Conservation (phyloP, 345 rosid species). For the Abelmoschus esculentus region DNA sequence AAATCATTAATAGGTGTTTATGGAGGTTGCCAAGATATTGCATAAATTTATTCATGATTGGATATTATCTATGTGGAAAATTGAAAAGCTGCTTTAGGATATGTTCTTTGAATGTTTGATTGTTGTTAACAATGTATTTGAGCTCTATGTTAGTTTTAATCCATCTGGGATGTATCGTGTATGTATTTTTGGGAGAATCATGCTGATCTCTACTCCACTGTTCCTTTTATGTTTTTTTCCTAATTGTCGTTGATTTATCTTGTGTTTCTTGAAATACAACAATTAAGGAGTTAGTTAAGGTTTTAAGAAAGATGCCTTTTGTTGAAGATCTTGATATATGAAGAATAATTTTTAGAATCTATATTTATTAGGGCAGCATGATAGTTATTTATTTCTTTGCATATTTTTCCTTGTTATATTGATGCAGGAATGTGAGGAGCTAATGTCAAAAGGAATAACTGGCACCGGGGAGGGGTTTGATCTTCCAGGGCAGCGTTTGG, state of each 20-base stretch:
- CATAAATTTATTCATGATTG: background rate
- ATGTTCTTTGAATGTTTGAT: background rate
- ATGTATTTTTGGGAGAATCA: background rate
- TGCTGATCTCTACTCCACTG: background rate
- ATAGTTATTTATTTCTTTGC: background rate
- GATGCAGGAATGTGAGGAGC: conserved; percentile 83
- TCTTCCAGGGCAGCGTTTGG: conserved; percentile 69
- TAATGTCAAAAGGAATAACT: conserved; percentile 58
- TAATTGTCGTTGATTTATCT: background rate
- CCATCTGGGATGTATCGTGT: background rate
- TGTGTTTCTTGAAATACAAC: background rate
- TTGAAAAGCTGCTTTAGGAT: background rate
- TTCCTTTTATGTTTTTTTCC: background rate
- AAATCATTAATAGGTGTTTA: background rate
- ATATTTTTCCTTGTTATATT: conserved; percentile 3
- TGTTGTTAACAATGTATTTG: background rate
- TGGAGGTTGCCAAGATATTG: background rate
- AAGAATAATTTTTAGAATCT: background rate
- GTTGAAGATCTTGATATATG: background rate
- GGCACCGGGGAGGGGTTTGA: conserved; percentile 75
- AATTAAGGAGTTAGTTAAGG: background rate
- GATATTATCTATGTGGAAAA: background rate
- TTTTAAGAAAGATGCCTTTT: background rate
- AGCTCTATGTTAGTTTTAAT: background rate
- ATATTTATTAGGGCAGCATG: background rate